These are phyloP conservation scores for Ormosia semicastrata DNA, from an alignment of 306 rosid genomes.

Conservation along the genomic window DNA sequence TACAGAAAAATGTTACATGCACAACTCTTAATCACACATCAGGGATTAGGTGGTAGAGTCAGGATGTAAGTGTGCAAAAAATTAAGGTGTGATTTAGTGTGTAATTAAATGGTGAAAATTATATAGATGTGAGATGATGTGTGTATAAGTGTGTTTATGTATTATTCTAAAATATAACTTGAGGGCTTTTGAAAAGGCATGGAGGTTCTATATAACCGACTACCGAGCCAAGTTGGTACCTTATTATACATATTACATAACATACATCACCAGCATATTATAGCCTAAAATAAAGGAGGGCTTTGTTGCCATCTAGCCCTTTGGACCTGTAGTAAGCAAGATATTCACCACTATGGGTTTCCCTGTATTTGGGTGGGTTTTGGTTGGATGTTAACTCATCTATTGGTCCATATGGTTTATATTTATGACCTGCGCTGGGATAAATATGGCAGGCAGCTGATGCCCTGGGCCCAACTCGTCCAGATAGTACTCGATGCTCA, in stretches of 20 bases:
- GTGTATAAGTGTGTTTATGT: too few species aligned
- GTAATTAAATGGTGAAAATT: too few species aligned
- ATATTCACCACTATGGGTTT: constrained; percentile 53
- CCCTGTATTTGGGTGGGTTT: constrained; percentile 59
- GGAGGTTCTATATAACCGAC: background rate
- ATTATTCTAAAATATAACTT: too few species aligned
- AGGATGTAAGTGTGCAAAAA: too few species aligned
- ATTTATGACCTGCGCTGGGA: constrained; percentile 45
- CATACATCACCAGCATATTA: background rate
- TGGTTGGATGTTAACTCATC: constrained; percentile 45
- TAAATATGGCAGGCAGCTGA: constrained; percentile 76
- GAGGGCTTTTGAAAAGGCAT: background rate
- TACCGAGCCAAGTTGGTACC: background rate
- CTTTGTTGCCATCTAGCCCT: constrained; percentile 66
- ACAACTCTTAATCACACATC: too few species aligned
- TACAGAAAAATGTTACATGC: background rate
- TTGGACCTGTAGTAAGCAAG: constrained; percentile 57
- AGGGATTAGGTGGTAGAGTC: too few species aligned
- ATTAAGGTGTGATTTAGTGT: too few species aligned
- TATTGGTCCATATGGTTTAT: constrained; percentile 55
- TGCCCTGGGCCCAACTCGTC: constrained; percentile 59
- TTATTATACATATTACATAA: background rate
- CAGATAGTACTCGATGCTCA: constrained; percentile 65
- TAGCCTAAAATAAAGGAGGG: constrained; percentile 52
- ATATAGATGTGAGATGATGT: too few species aligned